These are phyloP conservation scores for Phyllosticta capitalensis DNA, from an alignment of 2,329 filamentous ascomycete species.

Conservation along the genomic window DNA sequence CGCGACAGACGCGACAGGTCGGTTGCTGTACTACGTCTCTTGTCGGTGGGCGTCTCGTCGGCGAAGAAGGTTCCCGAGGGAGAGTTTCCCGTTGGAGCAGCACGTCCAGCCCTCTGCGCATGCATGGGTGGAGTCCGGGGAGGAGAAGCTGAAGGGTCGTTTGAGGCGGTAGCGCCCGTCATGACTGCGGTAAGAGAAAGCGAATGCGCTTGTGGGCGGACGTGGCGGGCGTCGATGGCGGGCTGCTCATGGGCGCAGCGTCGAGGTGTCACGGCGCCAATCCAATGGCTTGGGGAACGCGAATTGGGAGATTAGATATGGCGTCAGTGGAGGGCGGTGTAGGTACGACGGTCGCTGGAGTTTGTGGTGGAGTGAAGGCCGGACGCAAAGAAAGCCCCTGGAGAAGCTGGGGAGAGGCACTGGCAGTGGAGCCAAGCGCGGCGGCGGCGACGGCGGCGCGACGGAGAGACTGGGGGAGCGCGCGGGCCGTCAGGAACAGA, in stretches of 20 bases:
- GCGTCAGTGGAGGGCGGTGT: neutral
- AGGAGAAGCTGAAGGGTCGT: neutral
- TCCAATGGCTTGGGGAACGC: neutral
- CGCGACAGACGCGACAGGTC: constrained; percentile 19
- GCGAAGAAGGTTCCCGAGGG: constrained; percentile 11
- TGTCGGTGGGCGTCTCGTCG: constrained; percentile 12
- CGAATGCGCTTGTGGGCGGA: constrained; percentile 3
- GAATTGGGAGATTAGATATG: neutral
- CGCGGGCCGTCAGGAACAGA: no score
- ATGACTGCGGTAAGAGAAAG: constrained; percentile 1
- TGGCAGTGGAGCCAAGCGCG: neutral
- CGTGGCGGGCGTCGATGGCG: constrained; percentile 10
- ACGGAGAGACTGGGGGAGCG: no score
- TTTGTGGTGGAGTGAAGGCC: neutral
- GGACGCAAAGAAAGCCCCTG: neutral
- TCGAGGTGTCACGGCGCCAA: constrained; percentile 5
- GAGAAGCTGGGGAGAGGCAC: neutral
- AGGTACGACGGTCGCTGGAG: neutral
- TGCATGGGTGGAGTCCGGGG: neutral
- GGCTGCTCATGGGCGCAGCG: constrained; percentile 8
- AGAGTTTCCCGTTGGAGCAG: neutral
- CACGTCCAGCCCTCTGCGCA: neutral
- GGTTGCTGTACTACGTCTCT: constrained; percentile 9
- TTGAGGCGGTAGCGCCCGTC: neutral
- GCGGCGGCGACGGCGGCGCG: neutral